A percentile compares a stretch with the other conserved stretches of the same genome.
These are phyloP conservation scores for Penicillium sp. DNA, from an alignment of 2,329 filamentous ascomycete genomes.

Conservation along the genomic window DNA sequence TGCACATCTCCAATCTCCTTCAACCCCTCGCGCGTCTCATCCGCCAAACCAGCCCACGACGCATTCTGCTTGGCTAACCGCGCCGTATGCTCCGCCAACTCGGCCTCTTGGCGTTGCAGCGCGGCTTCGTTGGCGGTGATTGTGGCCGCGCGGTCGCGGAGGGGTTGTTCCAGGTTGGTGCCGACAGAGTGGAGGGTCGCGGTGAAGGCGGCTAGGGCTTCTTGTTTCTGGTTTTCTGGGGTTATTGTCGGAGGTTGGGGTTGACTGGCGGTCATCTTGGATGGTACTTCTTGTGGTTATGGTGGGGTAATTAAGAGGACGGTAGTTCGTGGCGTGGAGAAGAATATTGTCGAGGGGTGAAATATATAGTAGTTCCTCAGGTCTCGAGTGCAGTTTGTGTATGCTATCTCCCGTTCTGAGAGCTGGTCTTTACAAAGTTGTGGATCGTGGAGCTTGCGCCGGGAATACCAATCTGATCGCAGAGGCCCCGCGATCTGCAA, in stretches of 20 bases:
- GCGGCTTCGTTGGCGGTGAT: conserved; percentile 60
- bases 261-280: background rate
- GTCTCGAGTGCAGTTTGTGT: background rate
- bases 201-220: conserved; percentile 50
- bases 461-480: background rate
- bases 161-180: conserved; percentile 55
- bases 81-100: conserved; percentile 55
- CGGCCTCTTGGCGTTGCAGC: conserved; percentile 60
- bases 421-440: background rate
- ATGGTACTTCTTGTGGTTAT: background rate
- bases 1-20: conserved; percentile 68
- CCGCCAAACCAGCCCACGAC: conserved; percentile 58
- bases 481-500: conserved; percentile 18
- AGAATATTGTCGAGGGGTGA: background rate
- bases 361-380: background rate
- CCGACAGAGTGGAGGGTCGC: conserved; percentile 49
- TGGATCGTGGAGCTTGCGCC: background rate
- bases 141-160: conserved; percentile 58
- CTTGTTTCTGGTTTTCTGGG: conserved; percentile 39
- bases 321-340: background rate
- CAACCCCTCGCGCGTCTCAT: conserved; percentile 58
- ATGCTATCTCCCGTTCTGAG: background rate
- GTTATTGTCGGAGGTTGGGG: conserved; percentile 11
- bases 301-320: background rate
- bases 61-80: conserved; percentile 57